These are phyloP conservation scores for Auricularia sp. DNA, from an alignment of 768 basidiomycete genomes.

Conservation along the genomic window DNA sequence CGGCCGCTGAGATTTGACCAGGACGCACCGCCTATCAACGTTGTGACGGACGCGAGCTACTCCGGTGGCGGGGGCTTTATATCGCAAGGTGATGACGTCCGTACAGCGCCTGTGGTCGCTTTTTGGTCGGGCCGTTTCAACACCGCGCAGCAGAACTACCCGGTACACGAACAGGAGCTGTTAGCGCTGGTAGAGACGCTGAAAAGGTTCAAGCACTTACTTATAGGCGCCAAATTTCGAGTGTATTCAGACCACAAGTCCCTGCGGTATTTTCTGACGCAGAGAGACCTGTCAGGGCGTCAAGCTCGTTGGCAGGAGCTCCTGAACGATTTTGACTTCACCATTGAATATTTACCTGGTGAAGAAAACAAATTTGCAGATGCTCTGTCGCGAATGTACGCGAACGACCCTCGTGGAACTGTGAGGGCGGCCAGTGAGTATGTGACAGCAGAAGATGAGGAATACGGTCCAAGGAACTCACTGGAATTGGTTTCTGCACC, in stretches of 20 bases:
- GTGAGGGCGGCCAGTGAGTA: not conserved
- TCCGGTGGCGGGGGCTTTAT: conserved; percentile 24
- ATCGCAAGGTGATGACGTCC: conserved; percentile 19
- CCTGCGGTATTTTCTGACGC: conserved; percentile 21
- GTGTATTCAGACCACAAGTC: conserved; percentile 26
- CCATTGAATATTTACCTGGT: conserved; percentile 23
- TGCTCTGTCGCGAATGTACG: conserved; percentile 7
- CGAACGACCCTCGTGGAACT: not conserved
- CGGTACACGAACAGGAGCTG: conserved; percentile 10
- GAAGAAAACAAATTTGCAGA: conserved; percentile 25
- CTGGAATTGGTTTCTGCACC: not conserved
- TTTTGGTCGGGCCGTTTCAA: conserved; percentile 31
- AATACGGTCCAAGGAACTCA: not conserved
- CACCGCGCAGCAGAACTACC: conserved; percentile 31
- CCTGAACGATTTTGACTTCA: conserved; percentile 23
- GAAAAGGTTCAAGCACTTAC: conserved; percentile 14
- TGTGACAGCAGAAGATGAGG: not conserved
- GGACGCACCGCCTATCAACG: conserved; percentile 16
- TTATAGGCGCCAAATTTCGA: conserved; percentile 22
- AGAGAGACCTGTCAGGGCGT: conserved; percentile 23
- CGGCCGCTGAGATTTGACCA: conserved; percentile 9
- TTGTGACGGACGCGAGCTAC: conserved; percentile 24
- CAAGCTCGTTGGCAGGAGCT: conserved; percentile 32
- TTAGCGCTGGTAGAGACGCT: conserved; percentile 25
- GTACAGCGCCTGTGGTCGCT: conserved; percentile 17